phyloP scores from a whole-genome alignment of 2,329 filamentous ascomycete genomes.

The Trichoderma aggressivum region DNA sequence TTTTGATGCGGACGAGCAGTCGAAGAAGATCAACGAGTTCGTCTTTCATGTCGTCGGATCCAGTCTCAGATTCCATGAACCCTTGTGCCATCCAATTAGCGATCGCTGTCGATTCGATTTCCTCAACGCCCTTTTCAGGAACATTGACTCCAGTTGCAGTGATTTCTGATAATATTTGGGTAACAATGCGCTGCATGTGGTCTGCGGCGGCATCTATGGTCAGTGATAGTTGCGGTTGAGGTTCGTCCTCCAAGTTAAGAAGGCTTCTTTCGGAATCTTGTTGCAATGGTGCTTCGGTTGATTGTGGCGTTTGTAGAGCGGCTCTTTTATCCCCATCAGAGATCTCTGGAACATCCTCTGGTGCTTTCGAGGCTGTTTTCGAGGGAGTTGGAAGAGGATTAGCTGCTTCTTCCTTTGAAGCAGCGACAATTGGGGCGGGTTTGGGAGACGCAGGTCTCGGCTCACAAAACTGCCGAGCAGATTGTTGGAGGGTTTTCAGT shows the following conservation, averaged over 20 bases:
- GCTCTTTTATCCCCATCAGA: not conserved
- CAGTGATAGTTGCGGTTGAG: not conserved
- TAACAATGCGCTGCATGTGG: conserved; percentile 20
- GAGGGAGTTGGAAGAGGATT: not conserved
- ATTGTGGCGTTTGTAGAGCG: not conserved
- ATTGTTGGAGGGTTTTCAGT: conserved; percentile 19
- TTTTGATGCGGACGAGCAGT: conserved; percentile 24
- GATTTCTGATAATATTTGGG: conserved; percentile 22
- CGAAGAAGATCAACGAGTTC: conserved; percentile 25
- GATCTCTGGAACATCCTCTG: not conserved
- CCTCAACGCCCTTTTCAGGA: conserved; percentile 19
- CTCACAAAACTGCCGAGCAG: conserved; percentile 5
- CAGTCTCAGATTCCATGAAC: conserved; percentile 24
- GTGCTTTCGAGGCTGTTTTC: not conserved
- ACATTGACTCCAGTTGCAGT: conserved; percentile 13
- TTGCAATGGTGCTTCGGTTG: not conserved
- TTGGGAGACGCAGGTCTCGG: not conserved
- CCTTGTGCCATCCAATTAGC: conserved; percentile 28
- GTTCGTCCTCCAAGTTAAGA: not conserved
- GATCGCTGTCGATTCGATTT: conserved; percentile 28
- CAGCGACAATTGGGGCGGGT: not conserved
- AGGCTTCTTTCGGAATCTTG: not conserved
- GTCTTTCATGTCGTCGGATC: conserved; percentile 25
- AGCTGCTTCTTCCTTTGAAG: not conserved
- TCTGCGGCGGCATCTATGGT: conserved; percentile 21